Base-by-base conservation (phyloP, 805 yeast genomes). In the Zygosaccharomyces gambellarensis region DNA sequence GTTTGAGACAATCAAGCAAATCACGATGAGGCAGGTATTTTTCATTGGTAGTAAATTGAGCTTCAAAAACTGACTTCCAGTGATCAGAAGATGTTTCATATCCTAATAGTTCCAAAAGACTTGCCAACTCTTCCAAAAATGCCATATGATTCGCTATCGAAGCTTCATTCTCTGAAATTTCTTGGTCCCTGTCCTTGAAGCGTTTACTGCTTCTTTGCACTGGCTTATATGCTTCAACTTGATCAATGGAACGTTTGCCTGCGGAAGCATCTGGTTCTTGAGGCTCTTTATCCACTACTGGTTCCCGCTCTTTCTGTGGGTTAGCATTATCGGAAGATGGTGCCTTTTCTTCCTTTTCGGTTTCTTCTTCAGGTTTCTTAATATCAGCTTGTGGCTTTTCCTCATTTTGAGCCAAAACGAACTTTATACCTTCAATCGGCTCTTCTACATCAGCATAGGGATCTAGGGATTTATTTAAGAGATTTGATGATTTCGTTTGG, bases 381-480 rank as follows among this genome's bases (percentile, higher is more conserved):
- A 10, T 40, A 3, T 32, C 46, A 25, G 46, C 6, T 12, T 40
- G 31, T 8, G 14, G 27, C 8, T 36, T 19, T 10, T 42, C 43
- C 7, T 45, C 57, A 29, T 44, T 49, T 28, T 50, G 54, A 14
- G 57, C 49, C 29, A 69, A 44, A 4, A 58, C 61, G 46, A 79
- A 70, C 12, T 52, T 57, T 2, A 83, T 62, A 8, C 64, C 61
- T 36, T 79, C 83, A 2, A 82, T 65, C 0, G 82, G 74, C 2
- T 66, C 69, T 31, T 76, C 80, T 0, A 79, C 69, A 27, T 79
- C 70, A 11, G 69, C 56, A 54, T 85, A 83, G 0, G 79, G 75
- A 55, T 83, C 88, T 28, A 73, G 61, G 29, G 70, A 61, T 54
- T 69, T 78, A 4, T 73, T 58, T 39, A 58, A 50, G 36, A 55